phyloP scores from a whole-genome alignment of 139 green algal species.

The Desmodesmus armatus region DNA sequence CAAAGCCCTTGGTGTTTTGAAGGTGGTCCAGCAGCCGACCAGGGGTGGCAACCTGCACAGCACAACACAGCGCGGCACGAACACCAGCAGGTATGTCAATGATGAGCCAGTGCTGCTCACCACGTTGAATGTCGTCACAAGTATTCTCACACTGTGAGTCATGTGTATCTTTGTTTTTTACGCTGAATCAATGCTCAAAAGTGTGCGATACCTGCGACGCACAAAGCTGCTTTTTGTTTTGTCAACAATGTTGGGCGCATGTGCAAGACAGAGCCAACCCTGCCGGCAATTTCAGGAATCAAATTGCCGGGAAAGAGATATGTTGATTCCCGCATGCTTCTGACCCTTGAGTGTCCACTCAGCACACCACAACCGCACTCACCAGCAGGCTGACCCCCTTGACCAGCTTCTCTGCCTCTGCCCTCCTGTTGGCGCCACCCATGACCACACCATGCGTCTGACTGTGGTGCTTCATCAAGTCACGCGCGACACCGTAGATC shows the following conservation, averaged over 20 bases:
- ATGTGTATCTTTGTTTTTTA: no score
- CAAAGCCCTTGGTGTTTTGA: conserved; percentile 91
- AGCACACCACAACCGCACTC: conserved; percentile 8
- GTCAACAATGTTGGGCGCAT: no score
- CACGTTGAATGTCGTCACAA: no score
- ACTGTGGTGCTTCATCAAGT: conserved; percentile 92
- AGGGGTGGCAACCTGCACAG: conserved; percentile 76
- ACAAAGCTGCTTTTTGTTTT: no score
- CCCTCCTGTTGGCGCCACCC: conserved; percentile 95
- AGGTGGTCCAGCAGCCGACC: conserved; percentile 98
- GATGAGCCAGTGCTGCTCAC: not conserved
- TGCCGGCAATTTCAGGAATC: no score
- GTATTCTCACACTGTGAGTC: no score
- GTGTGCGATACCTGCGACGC: no score
- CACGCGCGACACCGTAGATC: conserved; percentile 94
- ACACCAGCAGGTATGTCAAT: not conserved
- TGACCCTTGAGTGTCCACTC: no score
- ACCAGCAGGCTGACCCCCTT: conserved; percentile 98
- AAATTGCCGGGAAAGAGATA: no score
- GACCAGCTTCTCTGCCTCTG: conserved; percentile 94
- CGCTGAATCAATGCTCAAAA: no score
- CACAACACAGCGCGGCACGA: not conserved
- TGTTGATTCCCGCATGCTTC: no score
- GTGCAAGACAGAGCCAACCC: no score
- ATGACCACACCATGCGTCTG: conserved; percentile 98